Evolutionary conservation across 2,329 filamentous ascomycete species (phyloP).

Genomic region (Epichloe gansuensis): DNA sequence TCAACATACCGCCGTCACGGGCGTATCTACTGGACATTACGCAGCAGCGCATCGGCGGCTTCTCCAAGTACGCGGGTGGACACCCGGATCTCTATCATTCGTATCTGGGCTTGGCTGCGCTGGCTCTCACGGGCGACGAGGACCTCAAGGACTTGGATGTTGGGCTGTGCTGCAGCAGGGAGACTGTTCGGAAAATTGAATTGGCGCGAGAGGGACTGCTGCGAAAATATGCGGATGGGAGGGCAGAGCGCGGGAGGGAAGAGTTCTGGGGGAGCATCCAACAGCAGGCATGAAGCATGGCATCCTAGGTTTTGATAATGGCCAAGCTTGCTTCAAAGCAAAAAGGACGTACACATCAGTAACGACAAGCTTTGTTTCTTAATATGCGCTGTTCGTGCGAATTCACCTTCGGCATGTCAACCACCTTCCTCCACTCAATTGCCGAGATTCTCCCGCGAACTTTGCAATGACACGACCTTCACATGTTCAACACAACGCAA

Average conservation of each 20-base stretch:
- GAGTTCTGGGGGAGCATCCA: slow-evolving; percentile 13
- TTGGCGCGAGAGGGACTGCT: slow-evolving; percentile 29
- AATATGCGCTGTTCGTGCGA: too few relatives aligned
- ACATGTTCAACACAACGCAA: not conserved
- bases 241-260: not conserved
- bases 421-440: not conserved
- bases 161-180: slow-evolving; percentile 59
- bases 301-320: too few relatives aligned
- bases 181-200: slow-evolving; percentile 38
- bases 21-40: slow-evolving; percentile 74
- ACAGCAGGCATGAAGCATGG: not conserved
- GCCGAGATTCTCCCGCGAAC: slow-evolving; percentile 11
- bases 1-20: slow-evolving; percentile 49
- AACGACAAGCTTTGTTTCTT: too few relatives aligned
- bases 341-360: too few relatives aligned
- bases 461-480: slow-evolving; percentile 4
- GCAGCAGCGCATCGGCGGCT: slow-evolving; percentile 74
- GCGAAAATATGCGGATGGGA: not conserved
- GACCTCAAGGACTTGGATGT: slow-evolving; percentile 61
- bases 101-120: slow-evolving; percentile 71
- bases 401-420: too few relatives aligned
- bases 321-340: too few relatives aligned
- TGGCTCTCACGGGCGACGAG: slow-evolving; percentile 60
- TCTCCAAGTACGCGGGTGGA: slow-evolving; percentile 57
- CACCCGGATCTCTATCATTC: slow-evolving; percentile 76